Evolutionary conservation across 1,284 basidiomycete genomes (phyloP).

Genomic region (Ceratobasidium sp.): DNA sequence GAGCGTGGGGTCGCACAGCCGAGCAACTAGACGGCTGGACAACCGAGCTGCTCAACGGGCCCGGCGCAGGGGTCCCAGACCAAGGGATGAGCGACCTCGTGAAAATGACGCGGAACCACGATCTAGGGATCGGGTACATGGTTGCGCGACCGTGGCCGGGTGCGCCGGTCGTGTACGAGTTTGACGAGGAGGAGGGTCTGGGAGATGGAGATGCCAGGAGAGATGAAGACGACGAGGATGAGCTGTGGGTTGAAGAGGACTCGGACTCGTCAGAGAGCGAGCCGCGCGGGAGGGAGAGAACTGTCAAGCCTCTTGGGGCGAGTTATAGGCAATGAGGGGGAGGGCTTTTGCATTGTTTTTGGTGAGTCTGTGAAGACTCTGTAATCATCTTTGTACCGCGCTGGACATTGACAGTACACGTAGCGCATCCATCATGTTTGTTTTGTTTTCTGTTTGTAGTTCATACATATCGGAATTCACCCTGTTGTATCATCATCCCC

Average conservation of each 20-base stretch:
- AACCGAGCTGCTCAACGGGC: conserved; percentile 68
- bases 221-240: conserved; percentile 14
- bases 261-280: conserved; percentile 31
- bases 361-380: conserved; percentile 1
- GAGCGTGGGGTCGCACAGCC: conserved; percentile 73
- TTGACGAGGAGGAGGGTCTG: conserved; percentile 30
- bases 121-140: conserved; percentile 73
- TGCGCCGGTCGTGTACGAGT: conserved; percentile 33
- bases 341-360: background rate
- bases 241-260: conserved; percentile 27
- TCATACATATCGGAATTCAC: conserved; percentile 14
- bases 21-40: conserved; percentile 73
- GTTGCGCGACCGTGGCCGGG: conserved; percentile 35
- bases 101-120: conserved; percentile 77
- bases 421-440: background rate
- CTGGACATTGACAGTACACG: background rate
- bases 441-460: conserved; percentile 28
- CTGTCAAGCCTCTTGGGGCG: conserved; percentile 29
- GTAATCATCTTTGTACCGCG: conserved; percentile 5
- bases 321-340: conserved; percentile 1
- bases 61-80: conserved; percentile 58
- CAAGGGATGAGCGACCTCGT: conserved; percentile 71
- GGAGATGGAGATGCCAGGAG: background rate
- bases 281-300: conserved; percentile 21
- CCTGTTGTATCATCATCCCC: conserved; percentile 20